These are phyloP conservation scores for Xylariales sp. DNA, from an alignment of 2,329 filamentous ascomycete genomes.

Conservation along the genomic window DNA sequence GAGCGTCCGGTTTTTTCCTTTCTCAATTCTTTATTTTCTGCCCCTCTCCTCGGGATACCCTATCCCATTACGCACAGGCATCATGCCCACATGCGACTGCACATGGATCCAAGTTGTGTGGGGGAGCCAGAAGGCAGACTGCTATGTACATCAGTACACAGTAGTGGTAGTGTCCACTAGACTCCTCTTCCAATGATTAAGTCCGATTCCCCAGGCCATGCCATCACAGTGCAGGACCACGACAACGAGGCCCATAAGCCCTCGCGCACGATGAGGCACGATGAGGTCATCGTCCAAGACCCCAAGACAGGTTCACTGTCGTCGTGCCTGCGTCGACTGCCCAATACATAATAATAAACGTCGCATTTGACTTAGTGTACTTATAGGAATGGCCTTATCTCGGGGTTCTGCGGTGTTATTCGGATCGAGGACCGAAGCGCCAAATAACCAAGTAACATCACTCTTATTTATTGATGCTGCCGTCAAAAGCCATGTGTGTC, in stretches of 20 bases:
- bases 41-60: neutral
- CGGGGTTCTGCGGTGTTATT: slow-evolving; percentile 30
- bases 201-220: slow-evolving; percentile 17
- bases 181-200: slow-evolving; percentile 19
- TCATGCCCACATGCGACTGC: neutral
- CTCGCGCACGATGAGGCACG: slow-evolving; percentile 34
- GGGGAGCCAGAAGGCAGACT: neutral
- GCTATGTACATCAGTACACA: too few species aligned
- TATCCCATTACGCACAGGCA: slow-evolving; percentile 19
- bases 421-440: slow-evolving; percentile 30
- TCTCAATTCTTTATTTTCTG: too few species aligned
- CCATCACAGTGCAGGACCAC: slow-evolving; percentile 12
- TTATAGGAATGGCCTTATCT: slow-evolving; percentile 24
- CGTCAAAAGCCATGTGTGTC: slow-evolving; percentile 30
- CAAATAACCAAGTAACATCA: slow-evolving; percentile 27
- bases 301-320: slow-evolving; percentile 22
- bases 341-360: neutral
- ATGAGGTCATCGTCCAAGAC: slow-evolving; percentile 36
- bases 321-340: slow-evolving; percentile 16
- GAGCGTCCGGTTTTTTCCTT: too few species aligned
- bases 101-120: neutral
- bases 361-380: slow-evolving; percentile 18
- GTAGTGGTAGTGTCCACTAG: neutral
- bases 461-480: slow-evolving; percentile 17
- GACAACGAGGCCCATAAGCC: slow-evolving; percentile 18